Evolutionary conservation across 176 grass and related monocot species (phyloP).

Genomic region (Cenchrus fungigraminus): DNA sequence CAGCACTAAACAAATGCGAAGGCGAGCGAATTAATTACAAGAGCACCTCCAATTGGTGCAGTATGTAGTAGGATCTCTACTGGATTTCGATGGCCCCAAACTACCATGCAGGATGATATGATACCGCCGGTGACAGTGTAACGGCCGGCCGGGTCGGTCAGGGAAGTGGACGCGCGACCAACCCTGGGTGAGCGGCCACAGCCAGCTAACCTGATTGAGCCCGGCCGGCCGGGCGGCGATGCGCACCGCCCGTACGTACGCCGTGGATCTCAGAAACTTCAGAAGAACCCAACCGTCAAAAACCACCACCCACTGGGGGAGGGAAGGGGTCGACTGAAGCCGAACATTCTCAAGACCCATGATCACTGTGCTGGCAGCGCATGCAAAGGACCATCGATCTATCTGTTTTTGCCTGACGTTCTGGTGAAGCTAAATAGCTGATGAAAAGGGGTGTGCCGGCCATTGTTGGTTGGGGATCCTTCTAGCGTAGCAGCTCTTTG

Average conservation of each 20-base stretch:
- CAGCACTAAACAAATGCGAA: not conserved
- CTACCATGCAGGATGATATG: not conserved
- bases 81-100: not conserved
- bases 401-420: conserved; percentile 2
- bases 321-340: not conserved
- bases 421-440: conserved; percentile 7
- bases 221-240: conserved; percentile 2
- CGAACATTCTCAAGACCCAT: conserved; percentile 35
- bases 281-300: conserved; percentile 31
- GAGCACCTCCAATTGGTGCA: not conserved
- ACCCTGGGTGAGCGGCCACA: not conserved
- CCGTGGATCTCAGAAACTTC: not conserved
- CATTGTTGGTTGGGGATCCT: conserved; percentile 10
- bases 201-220: conserved; percentile 40
- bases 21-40: not conserved
- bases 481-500: not conserved
- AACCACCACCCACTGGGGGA: not conserved
- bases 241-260: not conserved
- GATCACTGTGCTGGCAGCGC: conserved; percentile 4
- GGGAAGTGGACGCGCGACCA: conserved; percentile 43
- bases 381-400: conserved; percentile 3
- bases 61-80: not conserved
- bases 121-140: not conserved
- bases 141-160: conserved; percentile 38
- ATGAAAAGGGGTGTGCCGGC: not conserved